Conservation (phyloP, 164 flowering plant genomes). For the Vitis riparia region DNA sequence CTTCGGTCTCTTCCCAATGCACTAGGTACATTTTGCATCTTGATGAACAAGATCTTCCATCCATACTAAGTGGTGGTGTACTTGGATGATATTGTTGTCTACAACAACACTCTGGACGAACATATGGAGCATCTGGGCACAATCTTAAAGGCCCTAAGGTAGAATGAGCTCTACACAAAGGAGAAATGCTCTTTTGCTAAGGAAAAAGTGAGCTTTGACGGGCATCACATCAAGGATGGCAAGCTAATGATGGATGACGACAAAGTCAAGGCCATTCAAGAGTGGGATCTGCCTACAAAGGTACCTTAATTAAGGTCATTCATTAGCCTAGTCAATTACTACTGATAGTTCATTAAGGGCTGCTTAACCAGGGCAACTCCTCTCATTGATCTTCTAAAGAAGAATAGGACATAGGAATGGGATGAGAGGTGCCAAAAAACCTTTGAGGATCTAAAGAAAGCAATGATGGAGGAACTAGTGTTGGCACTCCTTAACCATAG, state of each 20-base stretch:
- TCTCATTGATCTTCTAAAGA: slow-evolving; percentile 9
- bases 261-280: no score
- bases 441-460: slow-evolving; percentile 1
- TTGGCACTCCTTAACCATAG: background rate
- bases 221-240: no score
- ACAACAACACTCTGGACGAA: background rate
- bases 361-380: background rate
- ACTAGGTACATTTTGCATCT: background rate
- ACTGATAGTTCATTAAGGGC: slow-evolving; percentile 1
- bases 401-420: background rate
- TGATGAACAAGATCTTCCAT: background rate
- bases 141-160: background rate
- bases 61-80: background rate
- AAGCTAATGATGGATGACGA: no score
- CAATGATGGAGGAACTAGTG: background rate
- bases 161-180: background rate
- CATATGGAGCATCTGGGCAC: background rate
- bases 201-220: no score
- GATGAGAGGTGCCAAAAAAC: no score
- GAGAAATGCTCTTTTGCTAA: background rate
- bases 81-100: slow-evolving; percentile 3
- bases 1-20: slow-evolving; percentile 8
- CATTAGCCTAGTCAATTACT: slow-evolving; percentile 1
- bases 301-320: background rate
- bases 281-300: no score